Conservation (phyloP, 2,329 filamentous ascomycete species). For the Neobulgaria alba region DNA sequence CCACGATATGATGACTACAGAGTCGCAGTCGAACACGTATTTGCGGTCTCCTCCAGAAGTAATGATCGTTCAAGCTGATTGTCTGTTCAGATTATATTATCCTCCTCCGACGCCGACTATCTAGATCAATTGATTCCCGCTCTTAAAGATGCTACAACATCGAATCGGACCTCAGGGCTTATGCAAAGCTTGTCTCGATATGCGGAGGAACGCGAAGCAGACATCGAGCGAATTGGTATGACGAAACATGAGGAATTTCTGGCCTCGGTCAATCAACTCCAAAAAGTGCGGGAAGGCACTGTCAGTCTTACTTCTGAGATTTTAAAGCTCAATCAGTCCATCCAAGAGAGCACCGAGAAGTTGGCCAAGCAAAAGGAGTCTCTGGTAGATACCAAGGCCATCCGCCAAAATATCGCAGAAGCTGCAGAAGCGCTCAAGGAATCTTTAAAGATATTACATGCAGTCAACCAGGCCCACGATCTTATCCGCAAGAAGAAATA, state of each 20-base stretch:
- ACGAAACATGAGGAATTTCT: constrained; percentile 97
- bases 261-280: constrained; percentile 85
- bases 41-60: not conserved
- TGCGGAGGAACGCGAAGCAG: constrained; percentile 75
- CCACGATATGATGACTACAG: constrained; percentile 28
- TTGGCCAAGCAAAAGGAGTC: constrained; percentile 90
- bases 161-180: constrained; percentile 63
- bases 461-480: constrained; percentile 91
- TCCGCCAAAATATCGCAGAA: constrained; percentile 93
- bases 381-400: constrained; percentile 82
- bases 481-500: constrained; percentile 88
- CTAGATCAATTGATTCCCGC: constrained; percentile 92
- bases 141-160: constrained; percentile 77
- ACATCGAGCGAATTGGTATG: constrained; percentile 91
- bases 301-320: constrained; percentile 86
- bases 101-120: constrained; percentile 85
- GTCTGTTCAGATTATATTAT: constrained; percentile 71
- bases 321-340: constrained; percentile 83
- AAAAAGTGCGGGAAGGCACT: constrained; percentile 83
- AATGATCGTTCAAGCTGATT: constrained; percentile 13
- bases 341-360: constrained; percentile 89
- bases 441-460: constrained; percentile 82
- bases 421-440: constrained; percentile 81
- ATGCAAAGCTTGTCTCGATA: constrained; percentile 74
- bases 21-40: constrained; percentile 26